Percentiles rank a stretch among this genome's conserved stretches.
Evolutionary conservation across 2,329 filamentous ascomycete species (phyloP).

Genomic region (Calonectria pseudoreteaudii): DNA sequence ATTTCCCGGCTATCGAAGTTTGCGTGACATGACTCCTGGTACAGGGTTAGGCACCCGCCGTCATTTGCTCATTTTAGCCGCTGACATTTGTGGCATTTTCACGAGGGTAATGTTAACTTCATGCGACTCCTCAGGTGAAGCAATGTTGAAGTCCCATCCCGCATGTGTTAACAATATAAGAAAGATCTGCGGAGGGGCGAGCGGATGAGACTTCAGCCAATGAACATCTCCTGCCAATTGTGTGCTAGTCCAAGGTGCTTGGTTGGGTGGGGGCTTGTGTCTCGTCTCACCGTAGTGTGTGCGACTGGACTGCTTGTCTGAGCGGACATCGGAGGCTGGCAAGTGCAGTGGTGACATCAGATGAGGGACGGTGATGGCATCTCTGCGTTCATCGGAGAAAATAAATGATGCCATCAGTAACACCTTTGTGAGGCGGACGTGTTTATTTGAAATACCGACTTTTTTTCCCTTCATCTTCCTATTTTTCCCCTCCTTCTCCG

Average conservation of each 20-base stretch:
- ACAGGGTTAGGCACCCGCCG: background rate
- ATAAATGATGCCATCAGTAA: background rate
- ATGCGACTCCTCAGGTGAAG: conserved; percentile 16
- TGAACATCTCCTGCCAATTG: conserved; percentile 5
- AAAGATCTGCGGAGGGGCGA: background rate
- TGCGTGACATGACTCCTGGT: background rate
- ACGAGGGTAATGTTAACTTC: background rate
- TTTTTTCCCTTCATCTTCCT: background rate
- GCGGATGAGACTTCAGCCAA: background rate
- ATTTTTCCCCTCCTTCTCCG: background rate
- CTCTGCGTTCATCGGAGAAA: background rate
- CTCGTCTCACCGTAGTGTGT: conserved; percentile 11
- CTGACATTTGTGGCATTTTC: background rate
- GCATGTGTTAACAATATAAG: conserved; percentile 8
- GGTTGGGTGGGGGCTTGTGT: background rate
- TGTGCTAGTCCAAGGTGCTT: background rate
- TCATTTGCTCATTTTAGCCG: background rate
- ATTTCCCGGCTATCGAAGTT: background rate
- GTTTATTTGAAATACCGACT: background rate
- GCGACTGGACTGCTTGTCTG: background rate
- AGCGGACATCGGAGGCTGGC: background rate
- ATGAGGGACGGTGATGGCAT: background rate
- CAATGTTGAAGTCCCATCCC: background rate
- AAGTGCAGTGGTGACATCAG: background rate
- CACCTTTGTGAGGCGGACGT: background rate